A percentile compares a stretch with the other conserved stretches of the same genome.
Evolutionary conservation across 495 filamentous ascomycete species (phyloP).

Genomic region (Podospora pseudopauciseta): DNA sequence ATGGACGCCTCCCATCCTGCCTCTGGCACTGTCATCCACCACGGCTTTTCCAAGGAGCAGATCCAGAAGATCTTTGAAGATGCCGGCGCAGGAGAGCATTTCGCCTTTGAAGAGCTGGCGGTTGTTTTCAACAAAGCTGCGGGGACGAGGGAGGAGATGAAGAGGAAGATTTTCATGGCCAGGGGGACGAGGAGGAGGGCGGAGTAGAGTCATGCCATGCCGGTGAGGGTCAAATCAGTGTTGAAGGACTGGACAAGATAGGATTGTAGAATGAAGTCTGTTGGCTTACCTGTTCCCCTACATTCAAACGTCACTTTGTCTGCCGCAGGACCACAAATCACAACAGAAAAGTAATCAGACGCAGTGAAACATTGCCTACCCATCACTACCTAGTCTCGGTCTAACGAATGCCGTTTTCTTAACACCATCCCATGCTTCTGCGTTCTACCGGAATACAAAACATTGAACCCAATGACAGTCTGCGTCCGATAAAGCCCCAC

Average conservation of each 20-base stretch:
- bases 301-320: too few species aligned
- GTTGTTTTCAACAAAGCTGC: conserved; percentile 22
- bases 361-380: background rate
- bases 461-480: background rate
- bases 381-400: background rate
- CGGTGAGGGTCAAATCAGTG: too few species aligned
- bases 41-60: conserved; percentile 54
- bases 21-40: conserved; percentile 47
- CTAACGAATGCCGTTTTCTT: background rate
- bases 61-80: conserved; percentile 51
- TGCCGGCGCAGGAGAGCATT: conserved; percentile 47
- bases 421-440: background rate
- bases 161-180: conserved; percentile 27
- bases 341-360: too few species aligned
- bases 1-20: conserved; percentile 19
- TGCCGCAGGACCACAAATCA: too few species aligned
- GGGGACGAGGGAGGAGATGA: conserved; percentile 14
- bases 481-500: background rate
- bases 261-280: too few species aligned
- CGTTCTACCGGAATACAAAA: background rate
- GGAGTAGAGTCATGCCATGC: too few species aligned
- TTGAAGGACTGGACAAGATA: too few species aligned
- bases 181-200: conserved; percentile 27
- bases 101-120: conserved; percentile 40
- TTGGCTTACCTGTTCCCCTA: too few species aligned